Conservation (phyloP, 768 basidiomycete genomes). For the Chalciporus pseudorubinellus region DNA sequence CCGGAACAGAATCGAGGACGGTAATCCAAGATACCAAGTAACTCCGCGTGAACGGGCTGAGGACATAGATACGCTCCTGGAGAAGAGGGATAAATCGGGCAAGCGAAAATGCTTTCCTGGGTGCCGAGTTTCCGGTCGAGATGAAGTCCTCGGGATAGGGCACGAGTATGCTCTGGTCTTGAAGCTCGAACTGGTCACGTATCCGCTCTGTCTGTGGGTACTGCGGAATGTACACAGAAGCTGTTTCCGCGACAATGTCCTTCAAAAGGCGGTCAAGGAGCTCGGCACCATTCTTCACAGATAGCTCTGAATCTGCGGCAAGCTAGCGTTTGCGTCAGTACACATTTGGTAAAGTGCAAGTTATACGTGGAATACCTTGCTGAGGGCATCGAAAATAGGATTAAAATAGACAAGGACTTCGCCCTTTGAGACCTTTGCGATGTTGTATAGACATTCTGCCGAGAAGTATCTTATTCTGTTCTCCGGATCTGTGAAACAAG, state of each 20-base stretch:
- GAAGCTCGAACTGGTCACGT: constrained; percentile 43
- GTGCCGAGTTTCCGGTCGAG: constrained; percentile 28
- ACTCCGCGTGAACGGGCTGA: constrained; percentile 93
- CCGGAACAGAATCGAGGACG: constrained; percentile 93
- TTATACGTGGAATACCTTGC: constrained; percentile 63
- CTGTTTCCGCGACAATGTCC: constrained; percentile 96
- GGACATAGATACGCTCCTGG: constrained; percentile 88
- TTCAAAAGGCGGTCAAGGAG: constrained; percentile 95
- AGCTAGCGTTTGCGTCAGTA: constrained; percentile 52
- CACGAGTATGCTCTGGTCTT: constrained; percentile 58
- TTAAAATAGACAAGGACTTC: constrained; percentile 97
- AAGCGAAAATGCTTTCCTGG: constrained; percentile 85
- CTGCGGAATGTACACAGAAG: constrained; percentile 89
- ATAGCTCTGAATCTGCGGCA: constrained; percentile 90
- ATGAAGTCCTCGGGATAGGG: constrained; percentile 53
- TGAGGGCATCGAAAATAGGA: constrained; percentile 94
- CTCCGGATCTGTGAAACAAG: constrained; percentile 92
- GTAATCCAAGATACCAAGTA: constrained; percentile 98
- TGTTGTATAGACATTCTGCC: constrained; percentile 97
- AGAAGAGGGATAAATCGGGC: constrained; percentile 93
- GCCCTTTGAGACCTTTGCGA: constrained; percentile 95
- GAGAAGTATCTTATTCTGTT: constrained; percentile 97
- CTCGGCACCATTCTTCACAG: constrained; percentile 98
- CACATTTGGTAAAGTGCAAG: constrained; percentile 3
- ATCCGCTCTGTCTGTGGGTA: constrained; percentile 77